Evolutionary conservation across 805 yeast species (phyloP), one percentile per base, ranked within the genome.

Genomic region (Candida coquimbonensis): DNA sequence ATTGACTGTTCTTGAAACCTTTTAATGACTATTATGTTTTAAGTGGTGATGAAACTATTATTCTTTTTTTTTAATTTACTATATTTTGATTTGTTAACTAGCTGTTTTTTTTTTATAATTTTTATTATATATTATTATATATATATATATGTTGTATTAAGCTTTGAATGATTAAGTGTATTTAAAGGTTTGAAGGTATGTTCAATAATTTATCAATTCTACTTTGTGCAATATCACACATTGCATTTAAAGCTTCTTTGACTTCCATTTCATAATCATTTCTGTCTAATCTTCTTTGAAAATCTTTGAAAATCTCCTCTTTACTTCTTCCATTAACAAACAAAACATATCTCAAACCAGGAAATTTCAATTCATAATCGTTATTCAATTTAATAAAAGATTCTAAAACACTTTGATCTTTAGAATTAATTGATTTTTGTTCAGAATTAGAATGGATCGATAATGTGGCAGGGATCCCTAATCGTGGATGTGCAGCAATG

Each of bases 221-320:
- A 65, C 88, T 96, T 25, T 74, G 54, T 0, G 96, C 96, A 46
- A 89, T 90, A 63, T 87, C 95, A 63, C 96, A 87, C 95, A 89
- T 87, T 24, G 95, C 96, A 52, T 80, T 70, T 53, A 87, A 77
- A 0, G 96, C 95, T 40, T 80, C 83, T 9, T 47, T 39, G 46
- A 78, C 74, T 61, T 90, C 97, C 31, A 52, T 43, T 7, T 53
- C 59, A 47, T 77, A 71, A 55, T 82, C 75, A n/a, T 67, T 67
- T 43, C 83, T 68, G 1, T 62, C 63, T 4, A 89, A 84, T 51
- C 93, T 72, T 31, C 49, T 48, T 40, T 61, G 61, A 87, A 86
- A 84, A 50, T 78, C 68, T 25, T 64, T 63, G 78, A 87, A 82
- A 26, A 89, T 80, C 17, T 64, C 79, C 7, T 70, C 69, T 49